Base-by-base conservation (phyloP, 1,284 basidiomycete species). In the Ganoderma sinense region DNA sequence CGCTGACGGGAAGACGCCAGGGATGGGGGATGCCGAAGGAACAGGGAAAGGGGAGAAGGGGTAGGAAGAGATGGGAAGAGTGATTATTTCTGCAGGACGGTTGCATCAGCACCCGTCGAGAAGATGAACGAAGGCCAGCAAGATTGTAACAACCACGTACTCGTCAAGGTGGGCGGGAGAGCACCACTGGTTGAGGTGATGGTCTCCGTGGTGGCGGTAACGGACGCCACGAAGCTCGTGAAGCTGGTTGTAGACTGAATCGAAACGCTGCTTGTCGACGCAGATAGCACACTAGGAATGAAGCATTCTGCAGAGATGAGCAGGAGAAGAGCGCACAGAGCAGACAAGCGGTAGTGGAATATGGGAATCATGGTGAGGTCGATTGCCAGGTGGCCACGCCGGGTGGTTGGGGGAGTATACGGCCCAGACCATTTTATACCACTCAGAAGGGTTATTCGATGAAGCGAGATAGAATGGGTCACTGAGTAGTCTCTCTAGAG, bases 11-110 rank as follows among this genome's bases (percentile, higher is more conserved):
- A 76, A 82, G 14, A 77, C 71, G 3, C 75, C 76, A 20, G 79
- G 75, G n/a, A n/a, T n/a, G n/a, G n/a, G n/a, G n/a, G n/a, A n/a
- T n/a, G n/a, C n/a, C n/a, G n/a, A n/a, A n/a, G 80, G 79, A 18
- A 78, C 75, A 1, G 80, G 78, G 75, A 81, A 80, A 1, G 80
- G 73, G 16, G 73, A 69, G 73, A 82, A 82, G 31, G 65, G 40
- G 69, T 70, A 72, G 33, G 67, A 68, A 48, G 67, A 73, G 65
- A 71, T 67, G 39, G 71, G 73, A 13, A 74, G 18, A 2, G 70
- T 74, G 63, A 67, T 66, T 11, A 61, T 61, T 3, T 69, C 75
- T 77, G 71, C 26, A 31, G 48, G 23, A 16, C 4, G 16, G 31
- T 8, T 41, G 41, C 5, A 2, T 58, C 16, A 23, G n/a, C 1